Conservation (phyloP, 306 rosid genomes). For the Medicago ruthenica region DNA sequence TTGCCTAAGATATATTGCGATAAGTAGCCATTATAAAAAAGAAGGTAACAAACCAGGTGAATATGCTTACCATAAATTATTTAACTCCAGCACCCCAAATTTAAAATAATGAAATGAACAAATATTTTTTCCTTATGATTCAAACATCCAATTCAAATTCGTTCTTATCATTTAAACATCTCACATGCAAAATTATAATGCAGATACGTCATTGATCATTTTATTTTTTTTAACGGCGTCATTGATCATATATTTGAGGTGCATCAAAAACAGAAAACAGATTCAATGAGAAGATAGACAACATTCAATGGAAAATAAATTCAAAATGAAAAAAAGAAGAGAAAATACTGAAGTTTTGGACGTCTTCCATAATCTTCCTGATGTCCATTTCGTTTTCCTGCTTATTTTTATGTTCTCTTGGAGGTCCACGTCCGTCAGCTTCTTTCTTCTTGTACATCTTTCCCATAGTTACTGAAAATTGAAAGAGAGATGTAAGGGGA, state of each 20-base stretch:
- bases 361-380: slow-evolving; percentile 53
- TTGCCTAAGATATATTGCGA: slow-evolving; percentile 52
- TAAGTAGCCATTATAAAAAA: slow-evolving; percentile 32
- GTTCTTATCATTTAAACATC: background rate
- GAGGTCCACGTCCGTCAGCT: background rate
- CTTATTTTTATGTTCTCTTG: slow-evolving; percentile 7
- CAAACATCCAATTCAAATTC: background rate
- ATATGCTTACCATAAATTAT: slow-evolving; percentile 1
- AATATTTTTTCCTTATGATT: background rate
- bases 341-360: slow-evolving; percentile 47
- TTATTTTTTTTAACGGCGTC: no score
- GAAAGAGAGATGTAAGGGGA: background rate
- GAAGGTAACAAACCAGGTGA: slow-evolving; percentile 1
- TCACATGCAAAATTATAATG: slow-evolving; percentile 7
- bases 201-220: background rate
- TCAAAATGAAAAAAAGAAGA: background rate
- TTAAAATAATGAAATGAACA: background rate
- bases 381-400: slow-evolving; percentile 43
- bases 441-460: slow-evolving; percentile 45
- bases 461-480: slow-evolving; percentile 29
- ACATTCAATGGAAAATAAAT: background rate
- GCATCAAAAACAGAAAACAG: slow-evolving; percentile 21
- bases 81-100: background rate
- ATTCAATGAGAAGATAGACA: slow-evolving; percentile 6
- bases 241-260: background rate